Conservation (phyloP, 768 basidiomycete genomes). For the Vararia minispora region DNA sequence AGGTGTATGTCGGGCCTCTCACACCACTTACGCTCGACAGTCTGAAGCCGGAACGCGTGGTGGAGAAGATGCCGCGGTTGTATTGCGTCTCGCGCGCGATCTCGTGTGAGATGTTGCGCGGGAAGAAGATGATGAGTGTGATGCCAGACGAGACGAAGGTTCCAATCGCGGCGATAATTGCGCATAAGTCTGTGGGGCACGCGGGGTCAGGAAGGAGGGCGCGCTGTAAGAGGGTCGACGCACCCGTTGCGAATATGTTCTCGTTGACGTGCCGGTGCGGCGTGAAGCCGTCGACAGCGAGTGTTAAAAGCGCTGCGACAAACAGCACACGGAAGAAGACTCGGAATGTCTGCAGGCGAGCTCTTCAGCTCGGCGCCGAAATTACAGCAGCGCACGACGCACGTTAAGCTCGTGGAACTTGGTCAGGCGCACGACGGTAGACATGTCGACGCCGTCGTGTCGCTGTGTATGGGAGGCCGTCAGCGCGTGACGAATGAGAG, state of each 20-base stretch:
- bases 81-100: slow-evolving; percentile 6
- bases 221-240: no score
- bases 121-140: slow-evolving; percentile 15
- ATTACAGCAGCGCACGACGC: slow-evolving; percentile 16
- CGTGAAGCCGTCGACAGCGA: slow-evolving; percentile 59
- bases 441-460: slow-evolving; percentile 48
- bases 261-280: slow-evolving; percentile 56
- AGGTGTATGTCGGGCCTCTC: no score
- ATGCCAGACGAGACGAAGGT: slow-evolving; percentile 11
- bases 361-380: background rate
- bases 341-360: slow-evolving; percentile 43
- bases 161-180: slow-evolving; percentile 9
- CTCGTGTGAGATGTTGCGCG: slow-evolving; percentile 13
- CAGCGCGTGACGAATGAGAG: background rate
- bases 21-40: no score
- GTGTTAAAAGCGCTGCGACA: slow-evolving; percentile 47
- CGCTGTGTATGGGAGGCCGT: slow-evolving; percentile 27
- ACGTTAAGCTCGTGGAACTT: slow-evolving; percentile 82
- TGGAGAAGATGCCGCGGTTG: slow-evolving; percentile 1
- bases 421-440: slow-evolving; percentile 58
- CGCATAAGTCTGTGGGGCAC: slow-evolving; percentile 9
- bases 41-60: slow-evolving; percentile 7
- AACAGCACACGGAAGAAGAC: slow-evolving; percentile 68
- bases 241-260: slow-evolving; percentile 36
- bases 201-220: no score